phyloP scores from a whole-genome alignment of 805 yeast species.

The Metschnikowia cubensis region DNA sequence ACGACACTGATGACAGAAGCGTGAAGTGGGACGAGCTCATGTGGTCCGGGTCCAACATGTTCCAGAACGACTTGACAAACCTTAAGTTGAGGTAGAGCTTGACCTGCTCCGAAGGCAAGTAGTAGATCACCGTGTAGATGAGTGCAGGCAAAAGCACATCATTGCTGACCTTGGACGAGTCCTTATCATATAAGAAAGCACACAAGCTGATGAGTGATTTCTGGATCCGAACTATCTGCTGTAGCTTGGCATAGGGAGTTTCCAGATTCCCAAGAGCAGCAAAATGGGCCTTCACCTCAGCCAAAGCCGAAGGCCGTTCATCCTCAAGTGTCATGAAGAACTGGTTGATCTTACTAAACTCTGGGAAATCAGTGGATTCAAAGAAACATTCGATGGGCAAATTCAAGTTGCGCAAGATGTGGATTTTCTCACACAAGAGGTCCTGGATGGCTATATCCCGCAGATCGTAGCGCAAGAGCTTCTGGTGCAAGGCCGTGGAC shows the following conservation, averaged over 20 bases:
- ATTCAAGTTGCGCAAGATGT: constrained; percentile 21
- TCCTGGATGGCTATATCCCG: constrained; percentile 35
- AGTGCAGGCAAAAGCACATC: constrained; percentile 39
- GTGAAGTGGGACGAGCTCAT: constrained; percentile 15
- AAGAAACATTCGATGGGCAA: constrained; percentile 29
- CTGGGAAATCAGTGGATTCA: constrained; percentile 19
- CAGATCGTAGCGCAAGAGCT: constrained; percentile 37
- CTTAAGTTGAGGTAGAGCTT: constrained; percentile 36
- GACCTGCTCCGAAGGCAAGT: constrained; percentile 18
- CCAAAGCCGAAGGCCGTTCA: constrained; percentile 12
- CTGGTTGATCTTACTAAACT: constrained; percentile 7
- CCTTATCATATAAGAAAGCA: constrained; percentile 17
- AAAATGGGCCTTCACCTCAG: constrained; percentile 20
- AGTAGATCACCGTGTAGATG: constrained; percentile 33
- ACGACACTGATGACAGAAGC: constrained; percentile 9
- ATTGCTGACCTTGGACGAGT: constrained; percentile 26
- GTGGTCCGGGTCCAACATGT: constrained; percentile 30
- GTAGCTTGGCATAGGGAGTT: constrained; percentile 34
- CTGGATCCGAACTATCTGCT: constrained; percentile 29
- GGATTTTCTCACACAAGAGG: constrained; percentile 32
- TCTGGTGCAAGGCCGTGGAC: constrained; percentile 32
- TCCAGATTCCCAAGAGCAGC: constrained; percentile 16
- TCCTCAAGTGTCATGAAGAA: constrained; percentile 12
- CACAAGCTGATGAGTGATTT: constrained; percentile 24
- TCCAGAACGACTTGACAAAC: constrained; percentile 35